Evolutionary conservation across 805 yeast species (phyloP), one percentile per base, ranked within the genome.

Genomic region (Nakazawaea wickerhamii): DNA sequence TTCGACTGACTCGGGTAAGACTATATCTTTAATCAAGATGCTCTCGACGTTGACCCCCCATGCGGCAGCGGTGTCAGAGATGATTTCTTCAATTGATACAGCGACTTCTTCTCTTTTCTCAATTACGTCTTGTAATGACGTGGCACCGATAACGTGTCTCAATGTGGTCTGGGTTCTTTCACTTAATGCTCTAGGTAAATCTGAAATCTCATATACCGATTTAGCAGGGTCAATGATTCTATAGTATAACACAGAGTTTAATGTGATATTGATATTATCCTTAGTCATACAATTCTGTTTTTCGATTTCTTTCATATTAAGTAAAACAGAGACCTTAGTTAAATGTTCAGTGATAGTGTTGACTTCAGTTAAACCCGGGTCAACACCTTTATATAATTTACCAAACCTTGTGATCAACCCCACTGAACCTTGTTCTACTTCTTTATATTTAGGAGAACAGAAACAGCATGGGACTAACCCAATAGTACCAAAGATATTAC

Each of bases 1-100:
- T 39, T 81, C 75, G 36, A 81, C 81, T 30, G 69, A 68, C 9
- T 61, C 57, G 9, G 80, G 79, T 49, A 81, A 66, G 17, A 64
- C 62, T 54, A 81, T 67, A 58, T 81, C 88, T 63, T 81, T 81
- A 57, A 81, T 81, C 50, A 81, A 67, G 47, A 81, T 78, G 40
- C 80, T 70, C 59, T 81, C 88, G 46, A 81, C 73, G 47, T 68
- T 66, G 28, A 80, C 84, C 53, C 89, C 89, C 89, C 89, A 81
- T 45, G 70, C 75, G 28, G 65, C 63, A 4, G 84, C 86, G 9
- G 85, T 77, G 47, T 71, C 74, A 27, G 77, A 56, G 45, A 81
- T 81, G 46, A 81, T 73, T 44, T 65, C 71, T 54, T 74, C 81
- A 51, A 81, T 81, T 19, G 81, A 66, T 38, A 67, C 75, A 17